Evolutionary conservation across 495 filamentous ascomycete species (phyloP).

Genomic region (Daldinia grandis): DNA sequence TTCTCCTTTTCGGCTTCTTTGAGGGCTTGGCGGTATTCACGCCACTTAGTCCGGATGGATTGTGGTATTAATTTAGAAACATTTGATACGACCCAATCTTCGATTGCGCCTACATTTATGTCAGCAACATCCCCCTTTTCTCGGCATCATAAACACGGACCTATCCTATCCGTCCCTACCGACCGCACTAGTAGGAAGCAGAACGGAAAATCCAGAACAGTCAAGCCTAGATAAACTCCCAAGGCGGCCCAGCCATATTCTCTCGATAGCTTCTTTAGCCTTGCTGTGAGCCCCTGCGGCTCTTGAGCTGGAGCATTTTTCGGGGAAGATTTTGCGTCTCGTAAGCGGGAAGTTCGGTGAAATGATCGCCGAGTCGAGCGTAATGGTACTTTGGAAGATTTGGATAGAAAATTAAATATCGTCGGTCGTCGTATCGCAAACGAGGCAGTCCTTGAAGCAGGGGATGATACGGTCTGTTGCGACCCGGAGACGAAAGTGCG

Average conservation of each 20-base stretch:
- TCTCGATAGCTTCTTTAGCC: constrained; percentile 81
- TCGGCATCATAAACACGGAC: constrained; percentile 51
- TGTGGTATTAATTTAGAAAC: constrained; percentile 60
- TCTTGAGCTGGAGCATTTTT: constrained; percentile 42
- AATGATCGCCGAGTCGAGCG: constrained; percentile 42
- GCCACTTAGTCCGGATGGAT: constrained; percentile 55
- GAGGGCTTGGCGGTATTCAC: constrained; percentile 50
- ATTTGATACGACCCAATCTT: constrained; percentile 60
- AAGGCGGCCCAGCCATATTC: constrained; percentile 96
- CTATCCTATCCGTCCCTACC: constrained; percentile 86
- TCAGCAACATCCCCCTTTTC: constrained; percentile 9
- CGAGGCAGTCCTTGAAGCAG: not conserved
- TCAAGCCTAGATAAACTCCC: constrained; percentile 87
- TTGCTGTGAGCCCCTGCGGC: constrained; percentile 67
- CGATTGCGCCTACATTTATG: constrained; percentile 52
- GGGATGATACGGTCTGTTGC: constrained; percentile 1
- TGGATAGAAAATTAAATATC: constrained; percentile 10
- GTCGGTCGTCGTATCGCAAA: constrained; percentile 14
- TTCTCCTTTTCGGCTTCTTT: constrained; percentile 47
- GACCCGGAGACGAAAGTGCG: constrained; percentile 37
- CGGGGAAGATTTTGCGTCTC: constrained; percentile 35
- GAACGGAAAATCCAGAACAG: constrained; percentile 91
- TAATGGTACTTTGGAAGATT: constrained; percentile 10
- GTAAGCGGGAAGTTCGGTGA: constrained; percentile 42
- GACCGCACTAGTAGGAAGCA: constrained; percentile 87